Evolutionary conservation across 2,329 filamentous ascomycete species (phyloP).

Genomic region (Bipolaris victoriae): DNA sequence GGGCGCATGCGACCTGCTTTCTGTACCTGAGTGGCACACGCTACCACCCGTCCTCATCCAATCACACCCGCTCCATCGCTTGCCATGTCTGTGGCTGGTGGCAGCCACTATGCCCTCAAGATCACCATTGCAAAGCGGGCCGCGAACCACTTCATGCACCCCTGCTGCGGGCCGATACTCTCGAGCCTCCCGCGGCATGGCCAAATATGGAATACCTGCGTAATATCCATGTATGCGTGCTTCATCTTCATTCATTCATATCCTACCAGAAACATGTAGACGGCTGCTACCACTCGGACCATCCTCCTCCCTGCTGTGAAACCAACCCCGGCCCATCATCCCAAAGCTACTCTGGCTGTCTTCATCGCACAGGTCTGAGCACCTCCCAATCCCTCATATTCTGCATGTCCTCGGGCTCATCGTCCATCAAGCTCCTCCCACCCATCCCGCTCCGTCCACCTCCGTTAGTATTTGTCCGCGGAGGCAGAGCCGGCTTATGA

Average conservation of each 20-base stretch:
- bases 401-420: constrained; percentile 42
- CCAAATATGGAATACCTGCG: background rate
- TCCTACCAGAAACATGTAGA: background rate
- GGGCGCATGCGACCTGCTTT: constrained; percentile 31
- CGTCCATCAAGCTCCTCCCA: constrained; percentile 44
- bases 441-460: constrained; percentile 21
- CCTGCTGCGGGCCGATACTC: constrained; percentile 16
- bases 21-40: constrained; percentile 26
- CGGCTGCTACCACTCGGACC: background rate
- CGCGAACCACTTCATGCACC: constrained; percentile 8
- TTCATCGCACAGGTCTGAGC: constrained; percentile 33
- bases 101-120: background rate
- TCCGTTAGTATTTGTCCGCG: constrained; percentile 38
- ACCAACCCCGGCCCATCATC: background rate
- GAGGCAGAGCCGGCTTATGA: constrained; percentile 40
- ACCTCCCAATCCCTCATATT: constrained; percentile 50
- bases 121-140: constrained; percentile 10
- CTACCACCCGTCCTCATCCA: constrained; percentile 11
- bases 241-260: background rate
- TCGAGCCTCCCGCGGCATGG: background rate
- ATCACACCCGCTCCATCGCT: background rate
- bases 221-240: too few species aligned
- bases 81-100: constrained; percentile 7
- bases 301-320: background rate
- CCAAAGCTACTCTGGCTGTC: background rate